Evolutionary conservation across 129 eudicot genomes (phyloP).

Genomic region (Centella asiatica): DNA sequence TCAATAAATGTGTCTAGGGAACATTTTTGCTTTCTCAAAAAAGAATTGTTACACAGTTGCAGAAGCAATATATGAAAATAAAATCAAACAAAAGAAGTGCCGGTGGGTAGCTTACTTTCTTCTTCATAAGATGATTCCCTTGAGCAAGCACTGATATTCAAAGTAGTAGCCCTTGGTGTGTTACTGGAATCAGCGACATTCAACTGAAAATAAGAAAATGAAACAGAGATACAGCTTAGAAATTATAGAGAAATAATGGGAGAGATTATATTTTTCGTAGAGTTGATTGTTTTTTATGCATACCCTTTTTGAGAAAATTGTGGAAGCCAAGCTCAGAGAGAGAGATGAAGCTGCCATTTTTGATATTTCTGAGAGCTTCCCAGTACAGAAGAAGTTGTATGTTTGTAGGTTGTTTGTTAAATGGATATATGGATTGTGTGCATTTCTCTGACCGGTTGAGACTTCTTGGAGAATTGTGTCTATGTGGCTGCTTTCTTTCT

Average conservation of each 20-base stretch:
- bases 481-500: neutral
- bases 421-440: slow-evolving; percentile 14
- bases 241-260: neutral
- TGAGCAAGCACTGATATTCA: slow-evolving; percentile 31
- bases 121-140: slow-evolving; percentile 21
- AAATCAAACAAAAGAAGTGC: neutral
- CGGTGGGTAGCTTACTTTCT: slow-evolving; percentile 30
- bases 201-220: slow-evolving; percentile 22
- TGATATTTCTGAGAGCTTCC: slow-evolving; percentile 15
- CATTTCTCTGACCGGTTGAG: slow-evolving; percentile 7
- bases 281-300: neutral
- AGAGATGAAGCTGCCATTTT: slow-evolving; percentile 62
- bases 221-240: neutral
- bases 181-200: slow-evolving; percentile 15
- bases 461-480: slow-evolving; percentile 3
- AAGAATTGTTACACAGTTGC: neutral
- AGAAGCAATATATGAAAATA: neutral
- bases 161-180: slow-evolving; percentile 23
- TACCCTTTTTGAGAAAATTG: slow-evolving; percentile 41
- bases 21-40: no score
- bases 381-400: slow-evolving; percentile 4
- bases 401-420: slow-evolving; percentile 15
- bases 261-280: neutral
- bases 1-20: neutral
- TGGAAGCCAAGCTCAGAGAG: slow-evolving; percentile 35